Evolutionary conservation across 2,329 filamentous ascomycete species (phyloP).

Genomic region (Fusarium sp.): DNA sequence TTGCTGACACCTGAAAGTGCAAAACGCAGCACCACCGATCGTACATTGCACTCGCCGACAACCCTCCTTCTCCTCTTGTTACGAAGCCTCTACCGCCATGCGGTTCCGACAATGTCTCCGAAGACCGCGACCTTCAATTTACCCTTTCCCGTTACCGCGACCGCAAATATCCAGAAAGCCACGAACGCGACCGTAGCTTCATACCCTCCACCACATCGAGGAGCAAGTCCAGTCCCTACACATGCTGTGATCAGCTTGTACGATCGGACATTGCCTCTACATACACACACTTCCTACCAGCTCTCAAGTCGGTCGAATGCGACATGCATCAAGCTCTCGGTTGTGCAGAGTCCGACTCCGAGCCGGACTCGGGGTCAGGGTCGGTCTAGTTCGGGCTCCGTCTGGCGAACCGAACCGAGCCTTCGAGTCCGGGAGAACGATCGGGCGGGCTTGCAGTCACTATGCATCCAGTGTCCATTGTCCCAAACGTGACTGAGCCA

Average conservation of each 20-base stretch:
- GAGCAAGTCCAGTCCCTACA: background rate
- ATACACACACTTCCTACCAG: background rate
- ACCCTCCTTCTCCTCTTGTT: background rate
- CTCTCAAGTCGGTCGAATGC: no score
- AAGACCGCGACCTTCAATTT: background rate
- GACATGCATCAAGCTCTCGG: background rate
- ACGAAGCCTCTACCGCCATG: background rate
- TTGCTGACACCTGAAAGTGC: background rate
- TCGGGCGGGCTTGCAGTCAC: background rate
- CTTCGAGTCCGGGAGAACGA: background rate
- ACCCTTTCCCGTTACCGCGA: background rate
- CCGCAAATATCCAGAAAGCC: background rate
- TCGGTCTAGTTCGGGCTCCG: background rate
- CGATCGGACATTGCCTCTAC: background rate
- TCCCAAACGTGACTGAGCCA: background rate
- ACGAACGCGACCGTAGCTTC: background rate
- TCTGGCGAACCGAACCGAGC: background rate
- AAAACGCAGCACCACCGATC: no score
- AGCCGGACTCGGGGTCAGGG: background rate
- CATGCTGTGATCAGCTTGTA: background rate
- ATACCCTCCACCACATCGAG: background rate
- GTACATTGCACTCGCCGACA: background rate
- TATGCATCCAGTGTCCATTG: background rate
- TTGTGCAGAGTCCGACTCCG: no score
- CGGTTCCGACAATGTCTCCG: background rate